A percentile compares a stretch with the other conserved stretches of the same genome.
These are phyloP conservation scores for Debaryomycetaceae sp. DNA, from an alignment of 1,139 yeast genomes.

Conservation along the genomic window DNA sequence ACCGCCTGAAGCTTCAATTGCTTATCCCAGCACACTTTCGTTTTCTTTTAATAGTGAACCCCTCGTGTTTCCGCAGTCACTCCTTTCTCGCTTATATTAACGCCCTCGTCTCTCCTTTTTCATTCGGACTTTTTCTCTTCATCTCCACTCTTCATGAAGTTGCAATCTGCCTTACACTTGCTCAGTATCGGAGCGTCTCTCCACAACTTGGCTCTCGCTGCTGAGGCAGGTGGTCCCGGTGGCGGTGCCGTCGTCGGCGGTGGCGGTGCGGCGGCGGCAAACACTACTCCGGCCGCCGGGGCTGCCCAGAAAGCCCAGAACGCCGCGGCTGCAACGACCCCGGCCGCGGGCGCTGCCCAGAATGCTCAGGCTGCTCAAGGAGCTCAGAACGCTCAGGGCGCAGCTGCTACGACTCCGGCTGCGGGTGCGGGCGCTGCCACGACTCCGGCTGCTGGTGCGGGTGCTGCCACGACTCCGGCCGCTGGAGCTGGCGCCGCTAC, in stretches of 20 bases:
- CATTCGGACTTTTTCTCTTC: too few relatives aligned
- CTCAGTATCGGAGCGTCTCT: too few relatives aligned
- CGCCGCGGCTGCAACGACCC: constrained; percentile 1
- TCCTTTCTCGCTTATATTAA: too few relatives aligned
- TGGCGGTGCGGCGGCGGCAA: not conserved
- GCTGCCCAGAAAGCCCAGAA: constrained; percentile 3
- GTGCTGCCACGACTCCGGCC: constrained; percentile 4
- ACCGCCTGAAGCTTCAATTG: too few relatives aligned
- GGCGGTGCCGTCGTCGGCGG: not conserved
- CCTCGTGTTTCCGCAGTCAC: too few relatives aligned
- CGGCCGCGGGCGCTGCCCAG: constrained; percentile 5
- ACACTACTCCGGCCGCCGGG: not conserved
- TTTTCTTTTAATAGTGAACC: too few relatives aligned
- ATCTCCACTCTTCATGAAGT: too few relatives aligned
- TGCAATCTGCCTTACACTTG: too few relatives aligned
- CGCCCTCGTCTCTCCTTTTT: too few relatives aligned
- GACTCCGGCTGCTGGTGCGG: constrained; percentile 4
- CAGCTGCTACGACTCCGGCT: constrained; percentile 5
- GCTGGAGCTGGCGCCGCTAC: constrained; percentile 10
- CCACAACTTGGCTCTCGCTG: too few relatives aligned
- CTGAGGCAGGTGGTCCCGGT: not conserved
- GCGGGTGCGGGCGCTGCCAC: constrained; percentile 5
- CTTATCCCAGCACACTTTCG: too few relatives aligned
- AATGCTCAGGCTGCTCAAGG: constrained; percentile 5
- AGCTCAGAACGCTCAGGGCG: constrained; percentile 4